Conservation (phyloP, 2,329 filamentous ascomycete species). For the Venturiaceae sp. region DNA sequence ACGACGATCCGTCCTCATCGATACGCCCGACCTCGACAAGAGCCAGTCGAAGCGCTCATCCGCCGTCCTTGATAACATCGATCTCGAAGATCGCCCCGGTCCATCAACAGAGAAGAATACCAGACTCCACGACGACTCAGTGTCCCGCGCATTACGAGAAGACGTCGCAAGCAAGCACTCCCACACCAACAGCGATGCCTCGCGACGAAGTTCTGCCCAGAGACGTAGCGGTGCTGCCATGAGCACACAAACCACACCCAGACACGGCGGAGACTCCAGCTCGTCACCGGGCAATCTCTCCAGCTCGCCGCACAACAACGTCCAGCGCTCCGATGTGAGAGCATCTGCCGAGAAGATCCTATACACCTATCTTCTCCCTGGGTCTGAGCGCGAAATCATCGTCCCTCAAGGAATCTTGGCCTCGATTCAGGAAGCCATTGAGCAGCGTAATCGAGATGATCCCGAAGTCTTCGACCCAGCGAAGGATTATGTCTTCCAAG, state of each 20-base stretch:
- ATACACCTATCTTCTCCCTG: conserved; percentile 92
- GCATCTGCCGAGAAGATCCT: conserved; percentile 95
- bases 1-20: conserved; percentile 82
- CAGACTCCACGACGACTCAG: conserved; percentile 68
- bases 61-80: conserved; percentile 57
- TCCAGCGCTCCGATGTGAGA: conserved; percentile 81
- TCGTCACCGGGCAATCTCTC: conserved; percentile 25
- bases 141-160: conserved; percentile 73
- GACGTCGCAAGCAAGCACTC: conserved; percentile 36
- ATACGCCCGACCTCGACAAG: conserved; percentile 84
- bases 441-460: conserved; percentile 85
- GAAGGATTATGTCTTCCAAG: conserved; percentile 99
- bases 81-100: conserved; percentile 45
- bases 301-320: conserved; percentile 57
- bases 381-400: conserved; percentile 93
- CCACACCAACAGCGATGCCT: conserved; percentile 39
- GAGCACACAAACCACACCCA: conserved; percentile 38
- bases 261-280: conserved; percentile 41
- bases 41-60: conserved; percentile 76
- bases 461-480: conserved; percentile 95
- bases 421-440: conserved; percentile 78
- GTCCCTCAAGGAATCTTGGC: conserved; percentile 79
- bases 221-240: conserved; percentile 21
- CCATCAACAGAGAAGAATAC: conserved; percentile 51
- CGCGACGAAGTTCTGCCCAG: conserved; percentile 11